Percentiles rank a stretch among this genome's conserved stretches.
These are phyloP conservation scores for Geotrichum bryndzae DNA, from an alignment of 1,139 yeast species.

Conservation along the genomic window DNA sequence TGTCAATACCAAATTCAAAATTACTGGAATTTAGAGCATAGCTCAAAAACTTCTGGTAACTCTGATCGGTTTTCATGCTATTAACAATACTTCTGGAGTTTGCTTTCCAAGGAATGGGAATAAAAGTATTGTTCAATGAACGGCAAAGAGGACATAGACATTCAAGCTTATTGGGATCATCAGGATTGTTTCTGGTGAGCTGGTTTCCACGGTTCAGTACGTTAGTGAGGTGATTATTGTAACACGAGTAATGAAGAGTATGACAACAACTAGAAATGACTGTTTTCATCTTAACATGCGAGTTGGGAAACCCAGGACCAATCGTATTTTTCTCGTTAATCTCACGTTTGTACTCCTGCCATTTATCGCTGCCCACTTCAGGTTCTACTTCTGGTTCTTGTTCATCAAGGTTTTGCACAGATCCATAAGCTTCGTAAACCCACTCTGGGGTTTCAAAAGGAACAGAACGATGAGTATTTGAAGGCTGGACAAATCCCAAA, in stretches of 20 bases:
- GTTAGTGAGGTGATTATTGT: slow-evolving; percentile 53
- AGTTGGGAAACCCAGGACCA: slow-evolving; percentile 66
- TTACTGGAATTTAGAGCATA: background rate
- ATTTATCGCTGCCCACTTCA: slow-evolving; percentile 33
- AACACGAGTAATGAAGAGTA: slow-evolving; percentile 84
- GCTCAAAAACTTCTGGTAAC: slow-evolving; percentile 7
- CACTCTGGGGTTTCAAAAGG: slow-evolving; percentile 63
- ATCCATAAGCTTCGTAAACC: slow-evolving; percentile 61
- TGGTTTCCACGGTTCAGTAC: slow-evolving; percentile 55
- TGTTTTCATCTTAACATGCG: slow-evolving; percentile 37
- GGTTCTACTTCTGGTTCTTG: slow-evolving; percentile 24
- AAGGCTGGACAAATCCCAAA: slow-evolving; percentile 52
- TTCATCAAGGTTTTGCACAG: slow-evolving; percentile 45
- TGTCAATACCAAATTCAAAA: background rate
- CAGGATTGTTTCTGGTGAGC: slow-evolving; percentile 78
- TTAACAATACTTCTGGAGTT: slow-evolving; percentile 24
- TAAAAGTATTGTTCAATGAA: slow-evolving; percentile 73
- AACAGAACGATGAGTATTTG: slow-evolving; percentile 56
- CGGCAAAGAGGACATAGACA: slow-evolving; percentile 89
- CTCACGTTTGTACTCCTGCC: slow-evolving; percentile 39
- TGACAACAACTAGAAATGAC: slow-evolving; percentile 87
- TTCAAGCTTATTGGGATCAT: slow-evolving; percentile 61
- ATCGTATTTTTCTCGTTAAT: slow-evolving; percentile 43
- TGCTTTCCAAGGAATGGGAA: slow-evolving; percentile 57
- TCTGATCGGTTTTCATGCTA: slow-evolving; percentile 13